These are phyloP conservation scores for Epichloe baconii DNA, from an alignment of 2,329 filamentous ascomycete genomes.

Conservation along the genomic window DNA sequence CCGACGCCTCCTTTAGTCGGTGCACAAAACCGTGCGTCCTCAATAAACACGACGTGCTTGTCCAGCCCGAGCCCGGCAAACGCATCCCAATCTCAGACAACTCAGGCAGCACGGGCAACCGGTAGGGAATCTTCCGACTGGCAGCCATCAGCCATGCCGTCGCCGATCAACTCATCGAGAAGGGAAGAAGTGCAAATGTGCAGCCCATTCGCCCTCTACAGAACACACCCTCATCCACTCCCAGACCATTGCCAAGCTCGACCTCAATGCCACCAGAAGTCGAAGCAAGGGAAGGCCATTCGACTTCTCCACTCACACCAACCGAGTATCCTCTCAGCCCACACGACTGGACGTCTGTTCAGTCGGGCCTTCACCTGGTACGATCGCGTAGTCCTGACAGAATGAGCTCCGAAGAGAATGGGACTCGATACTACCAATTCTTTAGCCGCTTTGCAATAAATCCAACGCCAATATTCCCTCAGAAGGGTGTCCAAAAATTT, in stretches of 20 bases:
- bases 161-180: neutral
- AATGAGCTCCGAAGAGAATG: slow-evolving; percentile 13
- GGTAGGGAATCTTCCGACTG: neutral
- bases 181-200: neutral
- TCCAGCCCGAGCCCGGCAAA: neutral
- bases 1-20: neutral
- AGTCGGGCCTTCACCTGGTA: slow-evolving; percentile 33
- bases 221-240: neutral
- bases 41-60: neutral
- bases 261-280: neutral
- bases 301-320: slow-evolving; percentile 7
- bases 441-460: slow-evolving; percentile 36
- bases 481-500: slow-evolving; percentile 27
- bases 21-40: neutral
- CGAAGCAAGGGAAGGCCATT: slow-evolving; percentile 1
- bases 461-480: slow-evolving; percentile 28
- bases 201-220: neutral
- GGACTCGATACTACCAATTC: slow-evolving; percentile 41
- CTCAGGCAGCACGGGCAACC: neutral
- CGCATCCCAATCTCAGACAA: neutral
- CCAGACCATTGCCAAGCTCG: neutral
- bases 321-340: slow-evolving; percentile 28
- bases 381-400: slow-evolving; percentile 34
- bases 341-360: slow-evolving; percentile 27
- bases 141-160: neutral